Evolutionary conservation across 768 basidiomycete genomes (phyloP), one percentile per base, ranked within the genome.

Genomic region (Kondoa subrosea): DNA sequence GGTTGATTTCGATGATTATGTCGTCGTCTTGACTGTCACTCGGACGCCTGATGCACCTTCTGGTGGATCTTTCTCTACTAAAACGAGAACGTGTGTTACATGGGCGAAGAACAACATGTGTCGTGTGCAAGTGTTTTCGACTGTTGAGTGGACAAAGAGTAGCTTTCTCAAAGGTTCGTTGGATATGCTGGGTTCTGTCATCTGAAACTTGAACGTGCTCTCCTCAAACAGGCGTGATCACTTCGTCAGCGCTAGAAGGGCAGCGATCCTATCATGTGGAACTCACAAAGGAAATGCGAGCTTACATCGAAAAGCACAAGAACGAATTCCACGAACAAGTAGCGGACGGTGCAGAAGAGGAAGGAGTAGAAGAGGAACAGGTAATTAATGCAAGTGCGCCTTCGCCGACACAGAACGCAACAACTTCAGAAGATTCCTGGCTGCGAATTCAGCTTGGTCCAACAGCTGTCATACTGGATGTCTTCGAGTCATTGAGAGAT

Each of bases 81-180:
- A 91, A 82, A 96, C 93, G 17, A 80, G 85, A 72, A 95, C 92
- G 15, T 96, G 93, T 75, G 81, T 97, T 60, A 97, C 84, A 81
- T 99, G 91, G 91, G 91, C 90, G 14, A 86, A 87, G 64, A 79
- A 82, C 2, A 82, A 87, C 64, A 83, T 85, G 27, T 87, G 87
- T 3, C 84, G 82, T 68, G 84, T 99, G 16, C 71, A 91, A 14
- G 89, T 97, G 2, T 91, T 89, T 56, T 90, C 88, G 2, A 84
- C 87, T 71, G 89, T 97, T 1, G 92, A 96, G 69, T 99, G 93
- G 91, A 89, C 89, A 0, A 92, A 92, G 57, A 82, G 91, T 72
- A 92, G 89, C 78, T 97, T 96, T 78, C 91, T 99, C 77, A 93
- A 89, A 78, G 87, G 91, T 91, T 67, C 71, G 80, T 71, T 17